These are phyloP conservation scores for Dentipellis sp. DNA, from an alignment of 768 basidiomycete species.

Conservation along the genomic window DNA sequence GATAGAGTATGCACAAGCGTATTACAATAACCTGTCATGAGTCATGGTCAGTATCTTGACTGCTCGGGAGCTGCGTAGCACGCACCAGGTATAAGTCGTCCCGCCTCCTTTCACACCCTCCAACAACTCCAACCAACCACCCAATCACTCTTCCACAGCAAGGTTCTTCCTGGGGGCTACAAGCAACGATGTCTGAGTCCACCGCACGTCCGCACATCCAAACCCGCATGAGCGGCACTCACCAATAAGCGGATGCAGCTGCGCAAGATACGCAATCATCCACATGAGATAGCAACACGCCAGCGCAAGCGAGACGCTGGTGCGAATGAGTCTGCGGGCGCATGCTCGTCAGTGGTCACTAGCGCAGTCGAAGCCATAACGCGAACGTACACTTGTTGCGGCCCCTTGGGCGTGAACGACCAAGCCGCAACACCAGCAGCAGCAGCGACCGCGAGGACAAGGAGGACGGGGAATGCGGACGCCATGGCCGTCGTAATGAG, in stretches of 20 bases:
- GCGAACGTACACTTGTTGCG: constrained; percentile 74
- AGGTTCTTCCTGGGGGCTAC: constrained; percentile 14
- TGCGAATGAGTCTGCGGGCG: constrained; percentile 63
- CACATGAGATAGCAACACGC: constrained; percentile 90
- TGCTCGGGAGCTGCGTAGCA: not conserved
- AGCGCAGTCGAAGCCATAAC: not conserved
- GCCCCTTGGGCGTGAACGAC: constrained; percentile 74
- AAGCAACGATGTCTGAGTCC: not conserved
- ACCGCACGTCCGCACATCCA: not conserved
- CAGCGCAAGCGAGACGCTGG: constrained; percentile 68
- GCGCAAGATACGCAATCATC: constrained; percentile 95
- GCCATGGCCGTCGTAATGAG: constrained; percentile 36
- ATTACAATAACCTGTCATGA: not conserved
- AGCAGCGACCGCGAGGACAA: constrained; percentile 55
- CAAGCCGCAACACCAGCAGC: constrained; percentile 58
- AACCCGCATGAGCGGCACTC: constrained; percentile 16
- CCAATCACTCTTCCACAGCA: constrained; percentile 8
- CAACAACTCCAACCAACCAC: not conserved
- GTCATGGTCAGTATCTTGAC: not conserved
- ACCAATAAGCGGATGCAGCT: constrained; percentile 88
- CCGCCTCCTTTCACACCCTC: not conserved
- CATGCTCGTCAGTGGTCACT: not conserved
- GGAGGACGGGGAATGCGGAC: constrained; percentile 57
- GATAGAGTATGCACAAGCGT: constrained; percentile 4
- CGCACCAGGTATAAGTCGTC: constrained; percentile 1